Conservation (phyloP, 495 filamentous ascomycete genomes). For the Xylaria scruposa region DNA sequence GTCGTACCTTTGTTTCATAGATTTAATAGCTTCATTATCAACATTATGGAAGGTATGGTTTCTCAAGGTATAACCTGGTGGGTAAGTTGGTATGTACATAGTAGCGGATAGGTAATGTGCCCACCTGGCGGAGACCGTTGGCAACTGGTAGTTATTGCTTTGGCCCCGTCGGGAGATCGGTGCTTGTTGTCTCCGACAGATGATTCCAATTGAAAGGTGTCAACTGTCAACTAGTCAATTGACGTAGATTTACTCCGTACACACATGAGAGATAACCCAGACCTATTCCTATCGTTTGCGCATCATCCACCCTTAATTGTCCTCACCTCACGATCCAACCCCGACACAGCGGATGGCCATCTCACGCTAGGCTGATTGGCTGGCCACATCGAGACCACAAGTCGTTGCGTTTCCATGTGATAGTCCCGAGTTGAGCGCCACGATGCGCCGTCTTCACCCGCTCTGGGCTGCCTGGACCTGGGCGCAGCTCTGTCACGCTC, state of each 20-base stretch:
- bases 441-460: conserved; percentile 56
- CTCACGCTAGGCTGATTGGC: not conserved
- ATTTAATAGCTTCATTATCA: too few relatives aligned
- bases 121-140: not conserved
- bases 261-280: not conserved
- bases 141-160: too few relatives aligned
- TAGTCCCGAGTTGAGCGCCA: conserved; percentile 46
- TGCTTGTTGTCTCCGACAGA: not conserved
- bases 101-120: too few relatives aligned
- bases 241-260: not conserved
- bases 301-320: not conserved
- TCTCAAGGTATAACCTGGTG: too few relatives aligned
- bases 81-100: too few relatives aligned
- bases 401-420: conserved; percentile 37
- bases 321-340: not conserved
- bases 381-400: conserved; percentile 8
- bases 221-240: not conserved
- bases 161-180: too few relatives aligned
- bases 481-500: conserved; percentile 48
- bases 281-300: not conserved
- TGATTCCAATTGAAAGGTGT: conserved; percentile 11
- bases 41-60: too few relatives aligned
- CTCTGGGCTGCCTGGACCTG: conserved; percentile 40
- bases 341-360: conserved; percentile 6
- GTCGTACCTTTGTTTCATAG: not conserved